Base-by-base conservation (phyloP, 768 basidiomycete species). In the Leccinum broughii region DNA sequence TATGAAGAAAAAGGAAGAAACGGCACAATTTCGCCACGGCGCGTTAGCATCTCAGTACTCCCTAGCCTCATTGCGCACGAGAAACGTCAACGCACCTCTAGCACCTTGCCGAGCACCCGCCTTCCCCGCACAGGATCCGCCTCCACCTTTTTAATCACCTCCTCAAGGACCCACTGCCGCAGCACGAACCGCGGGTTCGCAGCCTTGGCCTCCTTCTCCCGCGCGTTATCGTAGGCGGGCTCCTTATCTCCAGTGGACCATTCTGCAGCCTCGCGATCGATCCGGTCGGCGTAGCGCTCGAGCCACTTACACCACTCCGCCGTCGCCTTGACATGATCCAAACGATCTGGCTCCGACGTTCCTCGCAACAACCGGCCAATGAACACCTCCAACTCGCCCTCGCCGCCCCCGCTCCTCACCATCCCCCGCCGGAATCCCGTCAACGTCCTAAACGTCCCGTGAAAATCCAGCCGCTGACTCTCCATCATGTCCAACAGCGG, bases 161-260 rank as follows among this genome's bases (percentile, higher is more conserved):
- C 95, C 72, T 98, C 95, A 35, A 99, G 79, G 9, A 98, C 77
- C 97, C 97, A 98, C 75, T 98, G 97, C 61, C 97, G 80, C 60
- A 98, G 75, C 35, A 96, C 87, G 74, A 99, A 98, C 37, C 95
- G 80, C 17, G 97, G 97, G 70, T 99, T 99, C 30, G 80, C 85
- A 24, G 63, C 72, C 62, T 78, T 81, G 77, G 84, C 82, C 37
- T 79, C 85, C 14, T 68, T 73, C 59, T 78, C 74, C 55, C 88
- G 76, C 61, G 80, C 81, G 1, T 62, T 75, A 52, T 85, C 82
- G 37, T 78, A 68, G 46, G 81, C 78, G 26, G 46, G 58, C 17
- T 66, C 70, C 41, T 44, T 44, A 24, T n/a, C 66, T 57, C 37
- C 63, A 13, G 17, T 4, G 2, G n/a, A 44, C 84, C 86, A 85